Base-by-base conservation (phyloP, 1,284 basidiomycete species). In the Fomitopsis pinicola region DNA sequence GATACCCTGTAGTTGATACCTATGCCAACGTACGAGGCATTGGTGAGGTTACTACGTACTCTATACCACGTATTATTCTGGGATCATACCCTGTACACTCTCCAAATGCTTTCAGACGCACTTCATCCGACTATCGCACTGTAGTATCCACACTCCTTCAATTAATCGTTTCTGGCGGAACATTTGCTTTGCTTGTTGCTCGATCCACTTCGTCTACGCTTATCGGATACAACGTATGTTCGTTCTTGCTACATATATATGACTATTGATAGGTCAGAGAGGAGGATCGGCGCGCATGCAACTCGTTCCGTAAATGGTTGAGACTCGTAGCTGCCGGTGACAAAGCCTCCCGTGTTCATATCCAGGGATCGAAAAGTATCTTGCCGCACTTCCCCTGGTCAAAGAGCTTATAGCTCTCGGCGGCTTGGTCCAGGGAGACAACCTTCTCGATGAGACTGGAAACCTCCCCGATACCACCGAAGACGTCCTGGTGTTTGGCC, bases 371-470 rank as follows among this genome's bases (percentile, higher is more conserved):
- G 68, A 92, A 91, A 33, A 91, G 75, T 8, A 89, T 81, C 72
- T 92, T 91, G 0, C 90, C 90, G 45, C 86, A 82, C 68, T 81
- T 76, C 17, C 86, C 86, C 70, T 86, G 84, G 64, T 92, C 86
- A 64, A 91, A 92, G 44, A 81, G 77, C 40, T 79, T 76, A 70
- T 91, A 92, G 50, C 76, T 77, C 64, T 86, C 78, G 4, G 72
- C 74, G 4, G 87, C 87, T 53, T 85, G 75, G 46, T 80, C 75
- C 30, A 91, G 77, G 36, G 77, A 73, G 3, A 89, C 83, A 22
- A 91, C 73, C 65, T 77, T 79, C 63, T 91, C 89, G 44, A 92
- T 82, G 48, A 92, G 73, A 60, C 85, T 87, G 6, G 79, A 77
- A 15, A 78, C 72, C 42, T 78, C 75, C 4, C 89, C 88, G 0